These are phyloP conservation scores for Linum tenue DNA, from an alignment of 345 rosid genomes.

Conservation along the genomic window DNA sequence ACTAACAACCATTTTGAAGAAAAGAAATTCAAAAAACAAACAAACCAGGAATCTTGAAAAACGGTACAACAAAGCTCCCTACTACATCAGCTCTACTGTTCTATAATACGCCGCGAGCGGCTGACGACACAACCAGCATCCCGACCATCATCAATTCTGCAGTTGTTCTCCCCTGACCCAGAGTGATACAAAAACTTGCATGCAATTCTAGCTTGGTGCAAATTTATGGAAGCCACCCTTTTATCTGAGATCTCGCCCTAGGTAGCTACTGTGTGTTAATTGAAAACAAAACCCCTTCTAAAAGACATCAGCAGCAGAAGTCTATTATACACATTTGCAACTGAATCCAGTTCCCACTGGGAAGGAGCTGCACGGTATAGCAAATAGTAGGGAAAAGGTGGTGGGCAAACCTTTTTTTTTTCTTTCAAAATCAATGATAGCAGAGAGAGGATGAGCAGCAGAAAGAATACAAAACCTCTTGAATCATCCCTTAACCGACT, in stretches of 20 bases:
- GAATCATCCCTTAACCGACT: no score
- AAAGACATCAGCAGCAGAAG: slow-evolving; percentile 12
- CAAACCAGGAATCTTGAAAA: no score
- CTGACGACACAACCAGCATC: slow-evolving; percentile 10
- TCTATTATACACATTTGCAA: slow-evolving; percentile 50
- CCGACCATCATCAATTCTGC: slow-evolving; percentile 8
- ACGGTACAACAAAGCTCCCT: slow-evolving; percentile 33
- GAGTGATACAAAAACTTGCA: slow-evolving; percentile 6
- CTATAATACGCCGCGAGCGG: slow-evolving; percentile 16
- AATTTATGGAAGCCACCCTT: slow-evolving; percentile 19
- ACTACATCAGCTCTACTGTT: slow-evolving; percentile 19
- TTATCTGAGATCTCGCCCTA: slow-evolving; percentile 20
- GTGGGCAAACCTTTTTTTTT: no score
- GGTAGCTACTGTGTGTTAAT: slow-evolving; percentile 11
- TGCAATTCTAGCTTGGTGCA: slow-evolving; percentile 1
- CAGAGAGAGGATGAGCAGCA: background rate
- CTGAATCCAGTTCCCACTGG: slow-evolving; percentile 28
- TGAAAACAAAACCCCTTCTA: slow-evolving; percentile 16
- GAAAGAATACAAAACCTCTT: no score
- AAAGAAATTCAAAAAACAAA: slow-evolving; percentile 19
- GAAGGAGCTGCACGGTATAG: background rate
- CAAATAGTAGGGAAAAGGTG: no score
- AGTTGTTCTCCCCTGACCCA: slow-evolving; percentile 10
- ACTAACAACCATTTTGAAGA: background rate
- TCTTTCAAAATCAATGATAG: no score